Evolutionary conservation across 2,329 filamentous ascomycete genomes (phyloP).

Genomic region (Sporothrix luriei): DNA sequence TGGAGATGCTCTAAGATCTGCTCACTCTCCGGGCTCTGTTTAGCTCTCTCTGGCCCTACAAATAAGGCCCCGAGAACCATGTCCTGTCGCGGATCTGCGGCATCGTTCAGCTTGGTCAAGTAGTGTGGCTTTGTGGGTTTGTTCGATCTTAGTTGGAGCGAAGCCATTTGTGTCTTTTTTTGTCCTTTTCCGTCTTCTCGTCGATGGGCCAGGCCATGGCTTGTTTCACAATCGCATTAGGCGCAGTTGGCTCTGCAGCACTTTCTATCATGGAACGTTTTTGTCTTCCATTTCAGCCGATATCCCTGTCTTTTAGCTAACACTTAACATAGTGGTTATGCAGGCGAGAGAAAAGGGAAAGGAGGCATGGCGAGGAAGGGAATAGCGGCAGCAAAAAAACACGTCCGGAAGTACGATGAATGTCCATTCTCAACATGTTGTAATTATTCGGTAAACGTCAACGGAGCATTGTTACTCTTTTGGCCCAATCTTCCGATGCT

Average conservation of each 20-base stretch:
- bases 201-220: not conserved
- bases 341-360: slow-evolving; percentile 20
- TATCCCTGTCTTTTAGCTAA: not conserved
- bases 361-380: slow-evolving; percentile 15
- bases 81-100: slow-evolving; percentile 19
- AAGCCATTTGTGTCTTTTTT: not conserved
- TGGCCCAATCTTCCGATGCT: not conserved
- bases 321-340: slow-evolving; percentile 17
- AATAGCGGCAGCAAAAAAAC: not conserved
- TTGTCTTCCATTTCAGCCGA: not conserved
- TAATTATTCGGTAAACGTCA: too few relatives aligned
- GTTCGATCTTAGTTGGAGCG: not conserved
- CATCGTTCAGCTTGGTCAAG: not conserved
- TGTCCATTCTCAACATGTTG: too few relatives aligned
- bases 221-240: slow-evolving; percentile 21
- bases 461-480: too few relatives aligned
- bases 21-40: not conserved
- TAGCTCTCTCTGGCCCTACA: not conserved
- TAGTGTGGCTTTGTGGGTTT: not conserved
- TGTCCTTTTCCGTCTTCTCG: not conserved
- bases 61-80: slow-evolving; percentile 7
- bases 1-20: not conserved
- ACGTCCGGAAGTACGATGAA: too few relatives aligned
- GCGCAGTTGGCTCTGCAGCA: not conserved
- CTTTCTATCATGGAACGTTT: not conserved